Percentiles rank a stretch among this genome's conserved stretches.
Evolutionary conservation across 768 basidiomycete genomes (phyloP).

Genomic region (Xerocomellus intermedius): DNA sequence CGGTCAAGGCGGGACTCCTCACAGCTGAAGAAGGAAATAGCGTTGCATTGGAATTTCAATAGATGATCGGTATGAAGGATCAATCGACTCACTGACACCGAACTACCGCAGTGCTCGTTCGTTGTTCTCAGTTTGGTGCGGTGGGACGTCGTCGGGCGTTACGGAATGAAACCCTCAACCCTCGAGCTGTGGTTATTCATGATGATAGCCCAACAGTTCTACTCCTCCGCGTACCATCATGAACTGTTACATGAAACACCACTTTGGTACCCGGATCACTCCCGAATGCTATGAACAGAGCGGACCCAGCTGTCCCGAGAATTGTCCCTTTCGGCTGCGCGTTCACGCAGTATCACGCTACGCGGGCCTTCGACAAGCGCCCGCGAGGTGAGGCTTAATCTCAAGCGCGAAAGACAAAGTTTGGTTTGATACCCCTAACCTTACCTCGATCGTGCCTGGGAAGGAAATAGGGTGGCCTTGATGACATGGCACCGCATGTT

Average conservation of each 20-base stretch:
- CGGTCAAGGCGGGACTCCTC: background rate
- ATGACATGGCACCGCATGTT: background rate
- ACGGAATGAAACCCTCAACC: slow-evolving; percentile 11
- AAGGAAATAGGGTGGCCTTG: too few relatives aligned
- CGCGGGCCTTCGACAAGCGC: too few relatives aligned
- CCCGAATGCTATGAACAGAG: background rate
- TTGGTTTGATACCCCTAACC: background rate
- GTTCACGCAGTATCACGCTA: background rate
- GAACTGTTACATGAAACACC: background rate
- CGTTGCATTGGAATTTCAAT: background rate
- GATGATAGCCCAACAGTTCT: background rate
- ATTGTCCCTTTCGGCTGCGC: background rate
- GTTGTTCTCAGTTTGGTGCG: background rate
- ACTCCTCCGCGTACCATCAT: background rate
- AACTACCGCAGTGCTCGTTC: background rate
- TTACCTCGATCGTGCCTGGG: background rate
- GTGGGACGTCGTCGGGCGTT: background rate
- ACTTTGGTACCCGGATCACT: background rate
- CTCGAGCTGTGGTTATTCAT: background rate
- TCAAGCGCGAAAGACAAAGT: background rate
- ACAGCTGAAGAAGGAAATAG: background rate
- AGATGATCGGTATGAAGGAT: background rate
- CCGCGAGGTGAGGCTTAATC: background rate
- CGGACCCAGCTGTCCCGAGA: background rate
- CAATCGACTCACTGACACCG: background rate